phyloP scores from a whole-genome alignment of 148 eudicot genomes.

The Simmondsia chinensis region DNA sequence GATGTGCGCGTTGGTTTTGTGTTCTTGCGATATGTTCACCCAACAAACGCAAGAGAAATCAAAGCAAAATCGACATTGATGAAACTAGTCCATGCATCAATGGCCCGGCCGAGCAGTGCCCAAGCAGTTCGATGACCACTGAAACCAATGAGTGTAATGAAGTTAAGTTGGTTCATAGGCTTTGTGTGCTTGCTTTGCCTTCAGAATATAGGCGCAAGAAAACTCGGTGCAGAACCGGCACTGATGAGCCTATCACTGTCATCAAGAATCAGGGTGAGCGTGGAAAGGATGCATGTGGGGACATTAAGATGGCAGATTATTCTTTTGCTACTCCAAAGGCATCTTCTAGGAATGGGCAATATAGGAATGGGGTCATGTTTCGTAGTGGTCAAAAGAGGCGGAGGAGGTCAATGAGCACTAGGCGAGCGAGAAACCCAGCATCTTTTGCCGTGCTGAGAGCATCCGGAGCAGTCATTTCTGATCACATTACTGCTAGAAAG shows the following conservation, averaged over 20 bases:
- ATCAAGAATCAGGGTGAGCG: constrained; percentile 4
- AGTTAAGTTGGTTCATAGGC: no score
- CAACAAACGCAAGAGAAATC: constrained; percentile 6
- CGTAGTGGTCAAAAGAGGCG: constrained; percentile 46
- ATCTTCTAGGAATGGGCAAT: constrained; percentile 17
- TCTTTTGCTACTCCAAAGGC: constrained; percentile 18
- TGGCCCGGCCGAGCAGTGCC: no score
- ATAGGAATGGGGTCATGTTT: constrained; percentile 24
- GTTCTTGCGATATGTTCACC: constrained; percentile 5
- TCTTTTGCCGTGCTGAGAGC: constrained; percentile 27
- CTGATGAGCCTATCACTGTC: not conserved
- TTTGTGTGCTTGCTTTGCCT: no score
- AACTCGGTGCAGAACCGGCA: no score
- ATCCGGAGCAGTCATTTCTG: constrained; percentile 21
- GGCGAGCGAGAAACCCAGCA: constrained; percentile 40
- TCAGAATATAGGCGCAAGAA: no score
- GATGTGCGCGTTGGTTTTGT: constrained; percentile 26
- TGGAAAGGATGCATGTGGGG: constrained; percentile 14
- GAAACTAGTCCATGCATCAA: constrained; percentile 6
- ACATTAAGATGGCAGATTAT: constrained; percentile 7
- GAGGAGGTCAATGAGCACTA: constrained; percentile 57
- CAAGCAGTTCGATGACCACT: no score
- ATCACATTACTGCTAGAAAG: constrained; percentile 16
- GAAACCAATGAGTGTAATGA: constrained; percentile 5
- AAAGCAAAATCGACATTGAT: constrained; percentile 8